Evolutionary conservation across 345 rosid species (phyloP).

Genomic region (Trapa incisa): DNA sequence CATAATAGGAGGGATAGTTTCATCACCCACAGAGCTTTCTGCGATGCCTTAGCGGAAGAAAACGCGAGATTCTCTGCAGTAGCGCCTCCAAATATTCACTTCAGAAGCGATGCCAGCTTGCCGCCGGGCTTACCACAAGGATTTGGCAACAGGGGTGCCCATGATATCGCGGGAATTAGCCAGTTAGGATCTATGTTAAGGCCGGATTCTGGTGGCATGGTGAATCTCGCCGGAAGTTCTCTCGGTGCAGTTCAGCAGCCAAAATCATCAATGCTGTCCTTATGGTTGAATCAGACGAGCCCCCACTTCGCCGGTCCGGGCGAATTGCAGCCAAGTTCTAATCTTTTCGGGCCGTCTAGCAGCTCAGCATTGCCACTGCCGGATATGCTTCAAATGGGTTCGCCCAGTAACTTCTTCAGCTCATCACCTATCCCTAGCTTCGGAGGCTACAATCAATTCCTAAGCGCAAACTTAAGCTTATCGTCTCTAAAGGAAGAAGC

Average conservation of each 20-base stretch:
- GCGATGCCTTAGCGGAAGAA: constrained; percentile 50
- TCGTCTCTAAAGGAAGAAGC: constrained; percentile 8
- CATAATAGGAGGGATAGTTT: constrained; percentile 40
- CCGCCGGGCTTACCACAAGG: constrained; percentile 8
- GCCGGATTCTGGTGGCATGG: not conserved
- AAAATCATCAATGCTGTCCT: constrained; percentile 1
- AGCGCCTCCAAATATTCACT: constrained; percentile 22
- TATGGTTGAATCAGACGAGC: constrained; percentile 5
- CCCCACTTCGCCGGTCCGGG: not conserved
- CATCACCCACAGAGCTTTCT: constrained; percentile 46
- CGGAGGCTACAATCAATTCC: constrained; percentile 12
- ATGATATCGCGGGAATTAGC: constrained; percentile 1
- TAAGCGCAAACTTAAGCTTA: constrained; percentile 11
- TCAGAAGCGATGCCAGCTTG: constrained; percentile 13
- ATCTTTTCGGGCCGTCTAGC: not conserved
- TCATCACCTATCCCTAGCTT: constrained; percentile 2
- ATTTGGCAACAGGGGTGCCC: not conserved
- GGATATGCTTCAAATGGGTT: constrained; percentile 1
- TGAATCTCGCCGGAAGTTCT: not conserved
- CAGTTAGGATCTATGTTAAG: not conserved
- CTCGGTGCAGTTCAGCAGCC: not conserved
- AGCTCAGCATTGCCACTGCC: not conserved
- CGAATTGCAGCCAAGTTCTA: not conserved
- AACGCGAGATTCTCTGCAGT: constrained; percentile 39
- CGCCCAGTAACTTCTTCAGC: not conserved